Evolutionary conservation across 1,284 basidiomycete species (phyloP), one percentile per base, ranked within the genome.

Genomic region (Schizophyllum commune): DNA sequence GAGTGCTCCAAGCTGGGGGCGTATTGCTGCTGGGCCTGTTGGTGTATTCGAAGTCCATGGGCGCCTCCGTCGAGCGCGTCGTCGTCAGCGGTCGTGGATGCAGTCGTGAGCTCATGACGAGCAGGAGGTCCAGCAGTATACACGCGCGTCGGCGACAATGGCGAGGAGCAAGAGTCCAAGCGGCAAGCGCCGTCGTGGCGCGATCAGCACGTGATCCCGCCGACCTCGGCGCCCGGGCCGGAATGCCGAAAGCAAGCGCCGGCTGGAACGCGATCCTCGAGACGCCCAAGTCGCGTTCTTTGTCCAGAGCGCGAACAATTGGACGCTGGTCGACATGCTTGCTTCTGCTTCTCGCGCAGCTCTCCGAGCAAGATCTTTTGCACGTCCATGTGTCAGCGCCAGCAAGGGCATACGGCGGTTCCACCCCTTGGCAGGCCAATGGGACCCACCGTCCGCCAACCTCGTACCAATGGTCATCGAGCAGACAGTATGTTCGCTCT

Each of bases 391-490:
- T 27, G 27, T 27, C 5, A 27, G 27, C 27, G 27, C 27, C 27
- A 27, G 27, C 27, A 27, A 27, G 27, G 27, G 27, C 2, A 27
- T 47, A 55, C 79, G 81, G 61, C 68, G 67, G 55, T 84, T 80
- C 65, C 82, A 85, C 64, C 80, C 82, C 33, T 66, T 81, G 34
- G 73, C 79, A 32, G 72, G 77, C 53, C 76, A 75, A 66, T 78
- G 74, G 74, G 63, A 74, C 8, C 60, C 77, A 19, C 78, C 82
- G 54, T 74, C 80, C 6, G 77, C 79, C 22, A 81, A 79, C 69
- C 80, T 96, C 58, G 92, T 96, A 22, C 94, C 93, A 7, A 94
- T 95, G 58, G 94, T 97, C 56, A 91, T 96, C 64, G 94, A 96
- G 68, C 92, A 96, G 73, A 96, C 94, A 56, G 93, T 94, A 68